Base-by-base conservation (phyloP, 2,329 filamentous ascomycete species). In the Mycosphaerelloides madeirae region DNA sequence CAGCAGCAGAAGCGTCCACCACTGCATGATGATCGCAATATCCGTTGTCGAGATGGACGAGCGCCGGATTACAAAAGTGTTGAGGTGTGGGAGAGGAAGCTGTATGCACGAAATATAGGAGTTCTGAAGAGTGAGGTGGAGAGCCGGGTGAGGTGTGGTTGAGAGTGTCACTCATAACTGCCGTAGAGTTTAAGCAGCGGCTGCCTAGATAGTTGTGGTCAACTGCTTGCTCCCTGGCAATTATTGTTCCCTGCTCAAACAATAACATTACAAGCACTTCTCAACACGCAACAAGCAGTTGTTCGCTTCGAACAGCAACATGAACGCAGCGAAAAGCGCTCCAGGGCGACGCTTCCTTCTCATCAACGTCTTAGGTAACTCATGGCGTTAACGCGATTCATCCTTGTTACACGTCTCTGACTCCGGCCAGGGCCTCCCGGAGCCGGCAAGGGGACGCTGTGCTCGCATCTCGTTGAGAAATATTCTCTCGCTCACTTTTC, bases 401-500 rank as follows among this genome's bases (percentile, higher is more conserved):
- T n/a, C n/a, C n/a, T n/a, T n/a, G n/a, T n/a, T n/a, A n/a, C n/a
- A n/a, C n/a, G n/a, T n/a, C n/a, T n/a, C n/a, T n/a, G n/a, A n/a
- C n/a, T n/a, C n/a, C n/a, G n/a, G n/a, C n/a, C n/a, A n/a, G 41
- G 45, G 20, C 49, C 56, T 19, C 65, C 63, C 14, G 62, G 60
- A 20, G 54, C 62, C 19, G 62, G 64, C 13, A 65, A 66, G 56
- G 62, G 63, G 11, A 65, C 61, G 2, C 51, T 64, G 5, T 64
- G 62, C 34, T 14, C 18, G 8, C 11, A 20, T 9, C 37, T 49
- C 19, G 29, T 13, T 13, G 14, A 29, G 12, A 32, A 39, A 8
- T 15, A 28, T 12, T 3, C 29, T 9, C 22, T 15, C 33, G 32
- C 34, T 25, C 45, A 48, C 31, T 36, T 43, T 20, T 48, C 45